Percentiles rank a stretch among this genome's conserved stretches.
phyloP scores from a whole-genome alignment of 129 eudicot genomes.

The Flaveria linearis region DNA sequence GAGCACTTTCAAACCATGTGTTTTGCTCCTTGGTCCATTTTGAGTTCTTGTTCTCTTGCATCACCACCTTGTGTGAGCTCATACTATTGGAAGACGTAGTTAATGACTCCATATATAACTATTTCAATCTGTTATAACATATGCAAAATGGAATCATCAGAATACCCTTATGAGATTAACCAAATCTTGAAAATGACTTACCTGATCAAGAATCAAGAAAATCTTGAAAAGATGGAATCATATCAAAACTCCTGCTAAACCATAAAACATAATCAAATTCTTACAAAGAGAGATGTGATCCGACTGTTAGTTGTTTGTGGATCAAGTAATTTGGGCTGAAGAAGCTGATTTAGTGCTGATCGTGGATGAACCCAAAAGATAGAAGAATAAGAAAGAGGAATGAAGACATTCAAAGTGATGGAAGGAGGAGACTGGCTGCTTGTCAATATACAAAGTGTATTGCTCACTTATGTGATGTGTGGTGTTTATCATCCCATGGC shows the following conservation, averaged over 20 bases:
- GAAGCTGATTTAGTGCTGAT: constrained; percentile 23
- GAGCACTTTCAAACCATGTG: constrained; percentile 81
- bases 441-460: constrained; percentile 34
- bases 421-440: constrained; percentile 38
- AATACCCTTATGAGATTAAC: constrained; percentile 19
- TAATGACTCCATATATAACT: constrained; percentile 53
- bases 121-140: constrained; percentile 22
- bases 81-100: constrained; percentile 46
- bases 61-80: constrained; percentile 38
- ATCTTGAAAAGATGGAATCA: constrained; percentile 31
- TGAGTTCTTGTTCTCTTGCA: constrained; percentile 49
- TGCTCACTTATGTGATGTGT: too few relatives aligned
- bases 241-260: constrained; percentile 16
- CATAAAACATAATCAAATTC: not conserved
- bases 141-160: constrained; percentile 17
- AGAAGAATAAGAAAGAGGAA: constrained; percentile 64
- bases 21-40: constrained; percentile 86
- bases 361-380: constrained; percentile 72
- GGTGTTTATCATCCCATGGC: too few relatives aligned
- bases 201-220: constrained; percentile 49
- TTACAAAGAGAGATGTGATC: too few relatives aligned
- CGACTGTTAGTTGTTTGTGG: too few relatives aligned
- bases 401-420: constrained; percentile 54
- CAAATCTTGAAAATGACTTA: constrained; percentile 30
- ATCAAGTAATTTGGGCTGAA: too few relatives aligned